Base-by-base conservation (phyloP, 495 filamentous ascomycete species). In the Penicillium malachiteum region DNA sequence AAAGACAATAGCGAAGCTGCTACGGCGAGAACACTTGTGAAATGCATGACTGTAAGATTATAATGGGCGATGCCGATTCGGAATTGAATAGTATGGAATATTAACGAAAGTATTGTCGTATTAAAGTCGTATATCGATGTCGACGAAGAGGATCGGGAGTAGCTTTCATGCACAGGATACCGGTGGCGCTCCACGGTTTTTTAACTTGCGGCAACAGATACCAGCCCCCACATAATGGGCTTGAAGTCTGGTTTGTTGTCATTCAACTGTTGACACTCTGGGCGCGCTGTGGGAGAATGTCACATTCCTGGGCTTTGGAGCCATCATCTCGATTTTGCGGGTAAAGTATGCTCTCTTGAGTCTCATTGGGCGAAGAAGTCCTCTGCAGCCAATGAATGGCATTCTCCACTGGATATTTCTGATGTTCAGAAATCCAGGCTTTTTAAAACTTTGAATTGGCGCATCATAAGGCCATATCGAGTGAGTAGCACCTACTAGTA, bases 21-120 rank as follows among this genome's bases (percentile, higher is more conserved):
- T 50, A 61, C 54, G 31, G 67, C 68, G 45, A 80, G 46, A 44
- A 80, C 45, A 50, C 57, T 64, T 11, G 58, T 47, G 46, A 74
- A 64, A 59, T 58, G 52, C 65, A 68, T 68, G 9, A 9, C 54
- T 9, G 34, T 48, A 16, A 45, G 38, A 45, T n/a, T 14, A 32
- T 39, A 57, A 54, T 1, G 33, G 51, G 11, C 3, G 42, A 42
- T 26, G 21, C 21, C 4, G 21, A 26, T 26, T 4, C 21, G 21
- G 21, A 26, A 26, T 26, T 8, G 7, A 35, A 49, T 43, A 21
- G 35, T 42, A 47, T 45, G 38, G 37, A 57, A 37, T 46, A 31
- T 63, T 57, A 61, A 68, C 1, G 57, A 65, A 48, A 62, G 58
- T 65, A 14, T 26, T 33, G 43, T 30, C 9, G 16, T 44, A 55